Evolutionary conservation across 148 eudicot genomes (phyloP).

Genomic region (Chenopodium formosanum): DNA sequence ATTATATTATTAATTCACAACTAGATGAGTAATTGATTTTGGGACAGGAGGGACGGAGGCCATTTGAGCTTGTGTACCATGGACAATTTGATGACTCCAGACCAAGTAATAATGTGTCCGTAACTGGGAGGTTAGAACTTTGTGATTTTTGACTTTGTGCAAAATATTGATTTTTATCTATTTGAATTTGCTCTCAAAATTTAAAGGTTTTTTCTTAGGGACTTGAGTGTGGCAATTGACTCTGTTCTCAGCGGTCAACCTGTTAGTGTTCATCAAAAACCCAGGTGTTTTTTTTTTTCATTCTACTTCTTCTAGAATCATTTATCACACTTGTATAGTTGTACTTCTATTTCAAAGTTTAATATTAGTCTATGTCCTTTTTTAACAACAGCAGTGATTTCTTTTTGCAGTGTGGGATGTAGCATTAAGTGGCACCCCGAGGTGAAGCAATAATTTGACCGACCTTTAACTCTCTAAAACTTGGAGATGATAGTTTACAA

Average conservation of each 20-base stretch:
- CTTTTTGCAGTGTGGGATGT: conserved; percentile 55
- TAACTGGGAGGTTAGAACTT: conserved; percentile 76
- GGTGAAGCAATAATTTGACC: conserved; percentile 19
- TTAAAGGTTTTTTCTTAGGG: conserved; percentile 41
- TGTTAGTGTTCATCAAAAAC: conserved; percentile 44
- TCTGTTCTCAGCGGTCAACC: conserved; percentile 82
- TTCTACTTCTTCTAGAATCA: not conserved
- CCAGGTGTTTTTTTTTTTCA: conserved; percentile 17
- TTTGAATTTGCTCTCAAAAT: not conserved
- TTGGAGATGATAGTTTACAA: not conserved
- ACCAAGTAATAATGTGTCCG: conserved; percentile 65
- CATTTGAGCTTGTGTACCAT: conserved; percentile 91
- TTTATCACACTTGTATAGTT: not conserved
- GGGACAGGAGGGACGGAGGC: conserved; percentile 79
- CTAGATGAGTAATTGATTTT: not conserved
- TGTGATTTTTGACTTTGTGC: not conserved
- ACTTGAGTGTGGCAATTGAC: conserved; percentile 79
- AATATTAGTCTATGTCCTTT: not conserved
- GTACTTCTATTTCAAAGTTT: not conserved
- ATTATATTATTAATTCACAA: not conserved
- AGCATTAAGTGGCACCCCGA: conserved; percentile 68
- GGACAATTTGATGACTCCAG: conserved; percentile 98
- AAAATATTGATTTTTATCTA: not conserved
- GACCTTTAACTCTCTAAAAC: not conserved
- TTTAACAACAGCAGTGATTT: not conserved